phyloP scores from a whole-genome alignment of 805 yeast genomes.

The Metschnikowia cubensis region DNA sequence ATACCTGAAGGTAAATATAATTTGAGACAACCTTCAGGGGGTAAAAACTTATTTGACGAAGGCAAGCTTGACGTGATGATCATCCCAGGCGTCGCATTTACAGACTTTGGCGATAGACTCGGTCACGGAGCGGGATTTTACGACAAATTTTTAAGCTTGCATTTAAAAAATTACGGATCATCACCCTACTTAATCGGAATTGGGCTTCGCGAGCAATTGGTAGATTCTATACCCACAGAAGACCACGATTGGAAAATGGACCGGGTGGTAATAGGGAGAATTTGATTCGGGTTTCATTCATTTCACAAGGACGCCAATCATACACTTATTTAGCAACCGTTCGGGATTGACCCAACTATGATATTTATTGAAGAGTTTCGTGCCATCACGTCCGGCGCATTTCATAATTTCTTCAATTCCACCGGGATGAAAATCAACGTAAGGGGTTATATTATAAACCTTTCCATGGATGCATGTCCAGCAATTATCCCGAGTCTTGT shows the following conservation, averaged over 20 bases:
- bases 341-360: conserved; percentile 79
- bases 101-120: conserved; percentile 48
- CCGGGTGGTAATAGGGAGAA: conserved; percentile 42
- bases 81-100: conserved; percentile 85
- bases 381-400: conserved; percentile 83
- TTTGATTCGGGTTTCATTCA: not conserved
- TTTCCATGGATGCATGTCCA: conserved; percentile 82
- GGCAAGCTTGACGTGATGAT: conserved; percentile 61
- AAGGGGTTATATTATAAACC: conserved; percentile 84
- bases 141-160: conserved; percentile 52
- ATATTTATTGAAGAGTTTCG: conserved; percentile 66
- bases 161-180: conserved; percentile 13
- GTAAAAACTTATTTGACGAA: conserved; percentile 25
- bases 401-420: conserved; percentile 75
- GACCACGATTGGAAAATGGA: conserved; percentile 62
- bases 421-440: conserved; percentile 88
- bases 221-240: conserved; percentile 51
- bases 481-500: conserved; percentile 60
- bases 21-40: conserved; percentile 59
- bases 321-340: conserved; percentile 70
- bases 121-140: conserved; percentile 96
- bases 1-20: conserved; percentile 66
- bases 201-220: conserved; percentile 62
- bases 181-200: conserved; percentile 55
- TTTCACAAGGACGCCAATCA: conserved; percentile 51